These are phyloP conservation scores for Akanthomyces dipterigenus DNA, from an alignment of 2,329 filamentous ascomycete species.

Conservation along the genomic window DNA sequence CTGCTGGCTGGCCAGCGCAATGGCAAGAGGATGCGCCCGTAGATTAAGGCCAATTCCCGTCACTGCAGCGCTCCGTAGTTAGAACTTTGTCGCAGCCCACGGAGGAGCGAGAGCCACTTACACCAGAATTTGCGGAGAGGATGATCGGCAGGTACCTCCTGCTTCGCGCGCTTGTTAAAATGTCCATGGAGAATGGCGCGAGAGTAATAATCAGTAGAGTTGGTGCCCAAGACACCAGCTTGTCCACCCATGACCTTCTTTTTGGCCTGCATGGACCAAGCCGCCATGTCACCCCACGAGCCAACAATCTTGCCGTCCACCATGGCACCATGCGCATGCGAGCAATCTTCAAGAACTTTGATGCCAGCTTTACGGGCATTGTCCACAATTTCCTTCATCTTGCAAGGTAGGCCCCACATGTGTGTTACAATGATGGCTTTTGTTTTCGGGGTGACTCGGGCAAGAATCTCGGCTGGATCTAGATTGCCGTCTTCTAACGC, in stretches of 20 bases:
- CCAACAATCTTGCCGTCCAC: conserved; percentile 7
- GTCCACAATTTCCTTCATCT: conserved; percentile 3
- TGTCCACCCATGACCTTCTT: conserved; percentile 9
- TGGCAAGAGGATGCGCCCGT: conserved; percentile 9
- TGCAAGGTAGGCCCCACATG: conserved; percentile 12
- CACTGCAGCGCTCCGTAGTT: background rate
- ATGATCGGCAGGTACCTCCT: background rate
- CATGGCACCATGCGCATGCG: conserved; percentile 4
- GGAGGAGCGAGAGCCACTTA: background rate
- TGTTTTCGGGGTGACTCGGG: background rate
- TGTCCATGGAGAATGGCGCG: conserved; percentile 3
- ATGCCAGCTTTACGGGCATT: background rate
- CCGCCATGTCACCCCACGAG: conserved; percentile 5
- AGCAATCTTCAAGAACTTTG: conserved; percentile 12
- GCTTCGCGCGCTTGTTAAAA: conserved; percentile 9
- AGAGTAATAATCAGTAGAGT: conserved; percentile 7
- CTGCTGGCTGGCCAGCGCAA: background rate
- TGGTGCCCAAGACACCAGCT: conserved; percentile 3
- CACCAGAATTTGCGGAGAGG: conserved; percentile 5
- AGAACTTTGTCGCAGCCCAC: background rate
- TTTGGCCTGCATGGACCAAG: conserved; percentile 9
- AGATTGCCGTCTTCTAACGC: background rate
- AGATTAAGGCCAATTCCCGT: conserved; percentile 6
- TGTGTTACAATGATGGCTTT: conserved; percentile 12
- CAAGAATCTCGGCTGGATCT: conserved; percentile 2